Conservation (phyloP, 2,329 filamentous ascomycete species). For the Diplodia seriata region DNA sequence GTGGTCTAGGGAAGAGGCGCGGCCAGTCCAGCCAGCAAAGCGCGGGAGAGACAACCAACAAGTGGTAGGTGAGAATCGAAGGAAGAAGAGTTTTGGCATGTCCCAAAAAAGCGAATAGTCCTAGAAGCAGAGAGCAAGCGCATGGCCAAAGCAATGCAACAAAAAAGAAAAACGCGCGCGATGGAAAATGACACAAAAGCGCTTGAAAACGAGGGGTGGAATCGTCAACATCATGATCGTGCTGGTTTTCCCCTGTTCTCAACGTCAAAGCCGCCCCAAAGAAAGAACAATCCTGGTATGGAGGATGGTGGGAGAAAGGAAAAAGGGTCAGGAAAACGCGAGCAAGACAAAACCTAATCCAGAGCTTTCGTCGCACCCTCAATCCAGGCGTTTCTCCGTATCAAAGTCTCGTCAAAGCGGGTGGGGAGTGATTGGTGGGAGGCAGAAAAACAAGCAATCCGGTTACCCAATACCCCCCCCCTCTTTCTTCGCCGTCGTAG, state of each 20-base stretch:
- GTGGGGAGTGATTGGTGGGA: not conserved
- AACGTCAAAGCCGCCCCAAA: not conserved
- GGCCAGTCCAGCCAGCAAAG: no score
- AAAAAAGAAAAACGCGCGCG: not conserved
- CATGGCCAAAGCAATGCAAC: not conserved
- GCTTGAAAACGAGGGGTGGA: not conserved
- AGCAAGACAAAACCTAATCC: conserved; percentile 5
- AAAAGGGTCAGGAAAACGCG: no score
- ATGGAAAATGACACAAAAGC: not conserved
- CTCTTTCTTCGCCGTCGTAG: conserved; percentile 2
- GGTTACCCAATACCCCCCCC: not conserved
- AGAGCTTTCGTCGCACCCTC: not conserved
- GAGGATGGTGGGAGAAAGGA: not conserved
- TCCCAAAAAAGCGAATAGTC: not conserved
- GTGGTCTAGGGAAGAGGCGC: not conserved
- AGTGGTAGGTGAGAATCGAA: no score
- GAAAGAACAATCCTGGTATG: not conserved
- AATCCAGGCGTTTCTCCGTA: conserved; percentile 1
- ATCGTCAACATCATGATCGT: not conserved
- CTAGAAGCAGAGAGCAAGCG: not conserved
- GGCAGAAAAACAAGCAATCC: not conserved
- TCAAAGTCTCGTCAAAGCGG: not conserved
- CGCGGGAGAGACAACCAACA: no score
- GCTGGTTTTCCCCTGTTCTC: not conserved
- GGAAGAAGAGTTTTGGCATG: not conserved